Base-by-base conservation (phyloP, 208 protist genomes). In the Blastocrithidia nonstop region DNA sequence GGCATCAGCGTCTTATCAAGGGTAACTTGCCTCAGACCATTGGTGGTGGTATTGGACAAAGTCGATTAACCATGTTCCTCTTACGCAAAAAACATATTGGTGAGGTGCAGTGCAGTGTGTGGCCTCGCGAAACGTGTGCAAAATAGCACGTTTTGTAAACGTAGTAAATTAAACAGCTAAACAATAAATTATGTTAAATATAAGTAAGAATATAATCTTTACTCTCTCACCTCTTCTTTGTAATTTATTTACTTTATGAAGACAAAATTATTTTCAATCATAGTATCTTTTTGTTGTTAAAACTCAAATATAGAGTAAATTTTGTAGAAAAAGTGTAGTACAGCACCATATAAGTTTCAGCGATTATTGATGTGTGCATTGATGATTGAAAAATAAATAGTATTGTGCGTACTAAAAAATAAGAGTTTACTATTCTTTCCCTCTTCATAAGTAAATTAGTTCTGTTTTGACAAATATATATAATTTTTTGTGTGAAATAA, bases 51-150 rank as follows among this genome's bases (percentile, higher is more conserved):
- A 83, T 91, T 40, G 82, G 82, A 31, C 84, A 93, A 58, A 90
- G 78, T 52, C 68, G 88, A 37, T 49, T 82, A 13, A 64, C 71
- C 15, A 93, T 93, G 88, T 83, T 93, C 46, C 63, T 91, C 39
- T 66, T 95, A 1, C 65, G 64, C 43, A 95, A 93, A 57, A 71
- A 61, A 42, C 88, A 95, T 53, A 92, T 95, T 52, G 88, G 78
- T 6, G 81, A 95, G 65, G 80, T 95, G 27, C 88, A 95, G 65
- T 77, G 62, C 66, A 71, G 77, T 54, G 66, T 87, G 39, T 91
- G 82, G 82, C 62, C 74, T 1, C 54, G 66, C 33, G 66, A 78
- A 41, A 71, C 63, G 20, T 17, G 25, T 32, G 19, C 29, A 15
- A 51, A 74, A 22, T 69, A 43, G 39, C 15, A 32, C 0, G 33